Evolutionary conservation across 2,329 filamentous ascomycete species (phyloP).

Genomic region (Cercospora zeina): DNA sequence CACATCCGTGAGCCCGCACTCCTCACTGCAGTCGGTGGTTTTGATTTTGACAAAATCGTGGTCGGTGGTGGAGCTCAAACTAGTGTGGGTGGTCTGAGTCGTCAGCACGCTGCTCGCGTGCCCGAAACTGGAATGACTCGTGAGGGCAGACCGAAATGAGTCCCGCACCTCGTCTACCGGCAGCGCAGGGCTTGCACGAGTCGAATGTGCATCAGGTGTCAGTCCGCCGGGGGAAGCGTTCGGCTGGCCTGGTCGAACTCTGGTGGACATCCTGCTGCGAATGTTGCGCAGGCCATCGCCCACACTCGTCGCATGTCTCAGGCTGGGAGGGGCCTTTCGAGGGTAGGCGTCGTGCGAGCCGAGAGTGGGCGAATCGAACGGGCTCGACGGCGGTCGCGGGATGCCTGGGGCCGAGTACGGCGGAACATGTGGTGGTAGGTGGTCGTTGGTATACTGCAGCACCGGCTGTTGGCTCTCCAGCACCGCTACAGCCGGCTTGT

Average conservation of each 20-base stretch:
- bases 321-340: conserved; percentile 22
- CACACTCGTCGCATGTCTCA: conserved; percentile 27
- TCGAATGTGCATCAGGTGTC: conserved; percentile 23
- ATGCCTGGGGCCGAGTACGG: conserved; percentile 30
- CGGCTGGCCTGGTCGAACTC: conserved; percentile 13
- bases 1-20: conserved; percentile 39
- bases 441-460: conserved; percentile 27
- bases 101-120: conserved; percentile 62
- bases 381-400: conserved; percentile 30
- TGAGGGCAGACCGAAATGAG: conserved; percentile 62
- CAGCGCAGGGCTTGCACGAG: conserved; percentile 16
- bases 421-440: conserved; percentile 30
- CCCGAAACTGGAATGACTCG: conserved; percentile 58
- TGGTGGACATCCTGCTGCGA: conserved; percentile 24
- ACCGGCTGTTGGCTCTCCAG: conserved; percentile 28
- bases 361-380: conserved; percentile 10
- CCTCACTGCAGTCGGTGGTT: conserved; percentile 44
- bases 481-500: conserved; percentile 36
- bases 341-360: background rate
- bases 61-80: conserved; percentile 64
- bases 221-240: conserved; percentile 15
- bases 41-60: conserved; percentile 68
- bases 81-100: conserved; percentile 81
- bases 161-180: conserved; percentile 49
- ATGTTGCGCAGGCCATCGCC: conserved; percentile 35